phyloP scores from a whole-genome alignment of 306 rosid species.

The Dryas alaskensis region DNA sequence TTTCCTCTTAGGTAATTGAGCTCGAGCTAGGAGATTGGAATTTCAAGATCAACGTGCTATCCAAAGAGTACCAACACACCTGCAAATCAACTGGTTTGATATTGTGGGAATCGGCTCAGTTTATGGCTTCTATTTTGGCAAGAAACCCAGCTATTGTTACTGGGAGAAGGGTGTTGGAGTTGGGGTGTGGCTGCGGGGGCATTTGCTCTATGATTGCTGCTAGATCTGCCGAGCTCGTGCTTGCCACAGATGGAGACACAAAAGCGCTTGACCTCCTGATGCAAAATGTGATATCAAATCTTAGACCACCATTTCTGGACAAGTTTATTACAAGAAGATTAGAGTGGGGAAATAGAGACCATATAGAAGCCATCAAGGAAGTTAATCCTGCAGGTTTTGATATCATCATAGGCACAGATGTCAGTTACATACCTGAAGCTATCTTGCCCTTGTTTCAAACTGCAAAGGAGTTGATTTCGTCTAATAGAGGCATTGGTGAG shows the following conservation, averaged over 20 bases:
- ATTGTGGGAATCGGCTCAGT: constrained; percentile 94
- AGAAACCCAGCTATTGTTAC: constrained; percentile 69
- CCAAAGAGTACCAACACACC: constrained; percentile 78
- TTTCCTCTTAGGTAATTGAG: constrained; percentile 39
- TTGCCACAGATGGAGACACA: constrained; percentile 83
- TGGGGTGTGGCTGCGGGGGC: constrained; percentile 86
- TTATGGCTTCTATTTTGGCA: constrained; percentile 76
- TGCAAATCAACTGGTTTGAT: constrained; percentile 92
- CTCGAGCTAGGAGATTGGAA: constrained; percentile 53
- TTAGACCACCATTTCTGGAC: constrained; percentile 36
- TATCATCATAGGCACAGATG: constrained; percentile 82
- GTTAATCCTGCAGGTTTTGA: constrained; percentile 53
- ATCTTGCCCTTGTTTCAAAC: constrained; percentile 75
- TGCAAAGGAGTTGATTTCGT: constrained; percentile 61
- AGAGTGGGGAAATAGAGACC: constrained; percentile 71
- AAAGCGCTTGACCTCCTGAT: constrained; percentile 58
- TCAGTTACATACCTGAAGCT: constrained; percentile 75
- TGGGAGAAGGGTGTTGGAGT: constrained; percentile 74
- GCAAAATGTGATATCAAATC: constrained; percentile 61
- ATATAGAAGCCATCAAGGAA: constrained; percentile 63
- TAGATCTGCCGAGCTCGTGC: constrained; percentile 52
- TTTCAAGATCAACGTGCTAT: constrained; percentile 63
- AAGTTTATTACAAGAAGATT: constrained; percentile 49
- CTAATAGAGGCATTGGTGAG: constrained; percentile 24
- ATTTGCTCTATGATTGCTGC: constrained; percentile 84